Evolutionary conservation across 108 stramenopile species (phyloP).

Genomic region (Aureococcus anophagefferens): DNA sequence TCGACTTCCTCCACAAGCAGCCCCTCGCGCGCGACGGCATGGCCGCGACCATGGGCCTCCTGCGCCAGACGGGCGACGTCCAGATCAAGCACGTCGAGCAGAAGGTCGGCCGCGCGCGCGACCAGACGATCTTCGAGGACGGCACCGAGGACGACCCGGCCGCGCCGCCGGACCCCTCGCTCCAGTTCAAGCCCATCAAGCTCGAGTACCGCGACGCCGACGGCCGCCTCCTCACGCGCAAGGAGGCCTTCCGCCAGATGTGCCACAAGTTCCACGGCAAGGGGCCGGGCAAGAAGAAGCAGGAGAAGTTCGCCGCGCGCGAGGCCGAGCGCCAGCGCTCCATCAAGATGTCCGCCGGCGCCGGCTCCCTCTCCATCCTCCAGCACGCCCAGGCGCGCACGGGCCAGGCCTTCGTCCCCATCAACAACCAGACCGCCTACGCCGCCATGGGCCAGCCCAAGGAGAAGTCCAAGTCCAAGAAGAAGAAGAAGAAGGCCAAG

Average conservation of each 20-base stretch:
- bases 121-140: constrained; percentile 41
- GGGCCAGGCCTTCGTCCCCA: constrained; percentile 5
- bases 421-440: background rate
- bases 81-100: background rate
- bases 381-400: constrained; percentile 3
- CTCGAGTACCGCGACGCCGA: constrained; percentile 90
- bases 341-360: background rate
- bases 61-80: background rate
- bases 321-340: constrained; percentile 23
- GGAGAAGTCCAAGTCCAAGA: background rate
- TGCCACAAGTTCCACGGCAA: constrained; percentile 96
- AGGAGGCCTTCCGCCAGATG: constrained; percentile 89
- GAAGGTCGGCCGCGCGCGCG: background rate
- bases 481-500: background rate
- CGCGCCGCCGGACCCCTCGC: constrained; percentile 59
- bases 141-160: constrained; percentile 46
- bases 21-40: background rate
- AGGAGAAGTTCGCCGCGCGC: constrained; percentile 57
- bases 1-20: background rate
- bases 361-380: constrained; percentile 2
- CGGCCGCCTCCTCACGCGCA: constrained; percentile 78
- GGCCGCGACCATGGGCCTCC: background rate
- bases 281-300: constrained; percentile 82
- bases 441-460: background rate
- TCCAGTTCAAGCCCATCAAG: constrained; percentile 73